Evolutionary conservation across 2,329 filamentous ascomycete species (phyloP), one percentile per base, ranked within the genome.

Genomic region (Dryadomyces quercivorus): DNA sequence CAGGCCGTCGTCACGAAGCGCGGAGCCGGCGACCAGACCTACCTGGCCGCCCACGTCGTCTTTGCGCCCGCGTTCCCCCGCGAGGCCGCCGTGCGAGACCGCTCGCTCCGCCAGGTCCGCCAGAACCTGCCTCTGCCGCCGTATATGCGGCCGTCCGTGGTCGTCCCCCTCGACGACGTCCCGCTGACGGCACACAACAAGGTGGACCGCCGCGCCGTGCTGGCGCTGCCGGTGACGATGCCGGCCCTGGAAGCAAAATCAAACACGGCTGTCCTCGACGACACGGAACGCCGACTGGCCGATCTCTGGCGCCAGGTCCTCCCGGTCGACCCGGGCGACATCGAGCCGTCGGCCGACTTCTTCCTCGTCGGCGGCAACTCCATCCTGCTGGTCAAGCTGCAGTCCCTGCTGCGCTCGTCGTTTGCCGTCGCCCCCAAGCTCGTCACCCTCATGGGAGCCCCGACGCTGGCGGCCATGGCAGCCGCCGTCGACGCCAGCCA

Each of bases 381-480:
- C 1, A 21, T 60, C 38, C 61, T 71, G 0, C 57, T 73, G 1
- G 60, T 75, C 12, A 57, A 63, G 3, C 66, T 79, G 0, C 67
- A 70, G 52, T 52, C 58, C 0, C 53, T 54, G 0, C 68, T 78
- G 34, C 58, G 59, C 1, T 51, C 64, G 1, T 38, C 38, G 0
- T 70, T 76, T 52, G 53, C 59, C 0, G 61, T n/a, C 42, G 49
- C 45, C 1, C 9, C 74, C 0, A 57, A 60, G 0, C 60, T 77
- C 0, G n/a, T 61, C 1, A 58, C 72, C 0, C 61, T 78, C 0
- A 67, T 74, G 46, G 58, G 65, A 3, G 55, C 61, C 1, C 70
- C 63, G 55, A 71, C 69, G 0, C 63, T 77, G 1, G 60, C 61
- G 0, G 46, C 43, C 1, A 74, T 78, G 71, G 69, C 72, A 1